Conservation (phyloP, 106 monocot species). For the Dendrobium officinale region DNA sequence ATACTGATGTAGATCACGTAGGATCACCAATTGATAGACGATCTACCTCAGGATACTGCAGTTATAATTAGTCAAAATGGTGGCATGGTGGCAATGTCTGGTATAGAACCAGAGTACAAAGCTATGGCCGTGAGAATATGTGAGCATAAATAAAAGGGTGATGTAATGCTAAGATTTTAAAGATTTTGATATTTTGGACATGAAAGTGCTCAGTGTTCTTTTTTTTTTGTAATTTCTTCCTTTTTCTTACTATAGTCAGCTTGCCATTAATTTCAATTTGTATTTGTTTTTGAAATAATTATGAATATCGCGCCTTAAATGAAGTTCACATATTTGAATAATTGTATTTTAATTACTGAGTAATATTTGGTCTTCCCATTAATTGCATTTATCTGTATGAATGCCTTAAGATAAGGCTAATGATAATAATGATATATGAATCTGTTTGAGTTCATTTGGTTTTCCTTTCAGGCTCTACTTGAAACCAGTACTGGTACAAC, state of each 20-base stretch:
- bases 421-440: not conserved
- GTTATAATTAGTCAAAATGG: too few relatives aligned
- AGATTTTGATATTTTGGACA: not conserved
- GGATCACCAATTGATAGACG: too few relatives aligned
- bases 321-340: not conserved
- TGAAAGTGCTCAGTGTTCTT: not conserved
- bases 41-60: too few relatives aligned
- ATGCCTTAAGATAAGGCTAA: not conserved
- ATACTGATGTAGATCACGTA: too few relatives aligned
- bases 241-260: not conserved
- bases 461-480: constrained; percentile 53
- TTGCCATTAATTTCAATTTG: not conserved
- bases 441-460: not conserved
- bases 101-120: too few relatives aligned
- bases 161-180: not conserved
- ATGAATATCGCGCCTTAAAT: not conserved
- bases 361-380: not conserved
- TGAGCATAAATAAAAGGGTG: not conserved
- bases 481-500: constrained; percentile 29
- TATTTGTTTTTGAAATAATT: not conserved
- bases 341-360: not conserved
- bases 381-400: not conserved
- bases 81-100: too few relatives aligned
- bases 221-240: not conserved
- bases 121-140: too few relatives aligned